A percentile compares a stretch with the other conserved stretches of the same genome.
Conservation (phyloP, 129 eudicot species). For the Flaveria trinervia region DNA sequence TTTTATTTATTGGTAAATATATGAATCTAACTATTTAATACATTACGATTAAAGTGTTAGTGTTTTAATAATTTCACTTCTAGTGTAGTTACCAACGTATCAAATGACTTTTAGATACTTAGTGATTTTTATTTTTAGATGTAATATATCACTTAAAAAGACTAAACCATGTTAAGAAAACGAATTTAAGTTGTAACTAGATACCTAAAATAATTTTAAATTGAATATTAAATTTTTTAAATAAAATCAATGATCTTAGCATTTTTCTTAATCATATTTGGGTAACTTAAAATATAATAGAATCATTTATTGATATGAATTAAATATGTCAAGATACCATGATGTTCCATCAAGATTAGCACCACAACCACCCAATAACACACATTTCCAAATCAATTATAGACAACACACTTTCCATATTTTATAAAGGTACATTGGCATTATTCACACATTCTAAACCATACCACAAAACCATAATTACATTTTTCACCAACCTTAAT, state of each 20-base stretch:
- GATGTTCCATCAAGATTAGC: slow-evolving; percentile 41
- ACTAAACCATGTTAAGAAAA: neutral
- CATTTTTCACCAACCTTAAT: slow-evolving; percentile 36
- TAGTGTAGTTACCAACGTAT: no score
- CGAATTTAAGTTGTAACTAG: neutral
- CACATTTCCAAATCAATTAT: slow-evolving; percentile 25
- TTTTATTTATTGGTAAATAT: no score
- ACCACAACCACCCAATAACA: slow-evolving; percentile 27
- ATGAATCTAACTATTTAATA: no score
- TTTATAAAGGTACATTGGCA: slow-evolving; percentile 38
- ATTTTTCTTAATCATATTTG: neutral
- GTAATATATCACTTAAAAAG: no score
- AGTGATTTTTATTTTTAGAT: no score
- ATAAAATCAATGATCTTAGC: neutral
- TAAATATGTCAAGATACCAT: slow-evolving; percentile 34
- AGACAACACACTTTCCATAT: slow-evolving; percentile 24
- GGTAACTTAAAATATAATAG: neutral
- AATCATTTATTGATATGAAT: slow-evolving; percentile 21
- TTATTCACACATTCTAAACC: slow-evolving; percentile 29
- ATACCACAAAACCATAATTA: slow-evolving; percentile 47
- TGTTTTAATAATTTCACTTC: neutral
- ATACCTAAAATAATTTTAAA: neutral
- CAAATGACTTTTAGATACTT: no score
- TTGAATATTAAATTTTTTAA: neutral
- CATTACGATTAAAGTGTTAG: neutral